Conservation (phyloP, 331 rosid species). For the Saraca asoca region DNA sequence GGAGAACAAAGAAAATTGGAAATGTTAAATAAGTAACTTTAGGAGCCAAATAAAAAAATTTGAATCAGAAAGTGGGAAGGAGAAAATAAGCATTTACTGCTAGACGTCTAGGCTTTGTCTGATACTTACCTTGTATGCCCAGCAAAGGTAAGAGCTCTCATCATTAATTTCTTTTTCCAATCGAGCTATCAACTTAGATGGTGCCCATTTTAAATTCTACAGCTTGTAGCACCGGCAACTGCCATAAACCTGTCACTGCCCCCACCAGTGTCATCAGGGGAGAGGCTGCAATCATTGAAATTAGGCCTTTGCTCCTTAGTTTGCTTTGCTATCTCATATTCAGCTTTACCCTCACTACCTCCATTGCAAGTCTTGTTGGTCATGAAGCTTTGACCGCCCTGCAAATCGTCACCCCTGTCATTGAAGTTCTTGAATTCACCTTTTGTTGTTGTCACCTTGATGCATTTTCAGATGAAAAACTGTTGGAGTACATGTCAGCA, state of each 20-base stretch:
- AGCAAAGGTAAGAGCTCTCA: slow-evolving; percentile 78
- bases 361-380: slow-evolving; percentile 47
- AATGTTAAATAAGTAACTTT: background rate
- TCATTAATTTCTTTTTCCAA: slow-evolving; percentile 87
- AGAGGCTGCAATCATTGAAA: slow-evolving; percentile 47
- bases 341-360: slow-evolving; percentile 41
- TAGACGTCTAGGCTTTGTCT: slow-evolving; percentile 18
- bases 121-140: slow-evolving; percentile 82
- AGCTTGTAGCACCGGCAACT: slow-evolving; percentile 30
- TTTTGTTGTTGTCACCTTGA: slow-evolving; percentile 42
- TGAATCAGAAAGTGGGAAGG: slow-evolving; percentile 10
- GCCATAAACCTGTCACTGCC: slow-evolving; percentile 51
- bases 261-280: slow-evolving; percentile 41
- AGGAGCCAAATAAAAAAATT: background rate
- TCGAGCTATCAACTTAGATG: slow-evolving; percentile 77
- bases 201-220: slow-evolving; percentile 77
- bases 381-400: slow-evolving; percentile 51
- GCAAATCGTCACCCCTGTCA: slow-evolving; percentile 52
- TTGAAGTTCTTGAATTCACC: slow-evolving; percentile 48
- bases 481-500: slow-evolving; percentile 57
- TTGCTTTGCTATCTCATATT: slow-evolving; percentile 43
- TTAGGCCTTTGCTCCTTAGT: slow-evolving; percentile 51
- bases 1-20: background rate
- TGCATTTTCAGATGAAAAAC: slow-evolving; percentile 67
- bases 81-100: slow-evolving; percentile 11